Evolutionary conservation across 148 eudicot species (phyloP).

Genomic region (Vaccinium corymbosum): DNA sequence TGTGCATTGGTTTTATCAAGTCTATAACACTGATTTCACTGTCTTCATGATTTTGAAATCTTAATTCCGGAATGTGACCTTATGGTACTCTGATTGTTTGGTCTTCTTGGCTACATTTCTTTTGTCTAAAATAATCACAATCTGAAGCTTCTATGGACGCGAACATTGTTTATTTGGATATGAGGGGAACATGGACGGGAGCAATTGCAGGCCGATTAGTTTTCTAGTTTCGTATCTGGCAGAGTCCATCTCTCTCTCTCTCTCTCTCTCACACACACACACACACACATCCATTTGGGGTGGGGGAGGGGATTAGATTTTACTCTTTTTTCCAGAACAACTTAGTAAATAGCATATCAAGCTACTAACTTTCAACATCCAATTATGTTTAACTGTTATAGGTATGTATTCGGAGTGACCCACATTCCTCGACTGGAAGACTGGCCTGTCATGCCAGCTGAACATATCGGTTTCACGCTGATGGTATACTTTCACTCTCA

Average conservation of each 20-base stretch:
- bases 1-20: not conserved
- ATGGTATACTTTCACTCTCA: not conserved
- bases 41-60: not conserved
- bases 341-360: not conserved
- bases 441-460: conserved; percentile 99
- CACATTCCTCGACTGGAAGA: conserved; percentile 95
- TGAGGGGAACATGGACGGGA: not conserved
- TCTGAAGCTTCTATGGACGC: not conserved
- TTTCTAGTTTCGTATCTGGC: not conserved
- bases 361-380: not conserved
- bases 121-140: not conserved
- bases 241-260: not conserved
- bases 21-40: not conserved
- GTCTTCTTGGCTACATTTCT: not conserved
- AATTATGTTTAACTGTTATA: conserved; percentile 14
- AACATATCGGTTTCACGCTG: conserved; percentile 79
- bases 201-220: not conserved
- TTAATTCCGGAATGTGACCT: not conserved
- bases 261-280: not conserved
- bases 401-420: conserved; percentile 96
- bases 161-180: not conserved
- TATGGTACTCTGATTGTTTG: not conserved
- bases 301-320: not conserved
- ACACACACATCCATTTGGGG: not conserved
- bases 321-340: not conserved